Conservation (phyloP, 2,329 filamentous ascomycete genomes). For the Penicillium sp. region DNA sequence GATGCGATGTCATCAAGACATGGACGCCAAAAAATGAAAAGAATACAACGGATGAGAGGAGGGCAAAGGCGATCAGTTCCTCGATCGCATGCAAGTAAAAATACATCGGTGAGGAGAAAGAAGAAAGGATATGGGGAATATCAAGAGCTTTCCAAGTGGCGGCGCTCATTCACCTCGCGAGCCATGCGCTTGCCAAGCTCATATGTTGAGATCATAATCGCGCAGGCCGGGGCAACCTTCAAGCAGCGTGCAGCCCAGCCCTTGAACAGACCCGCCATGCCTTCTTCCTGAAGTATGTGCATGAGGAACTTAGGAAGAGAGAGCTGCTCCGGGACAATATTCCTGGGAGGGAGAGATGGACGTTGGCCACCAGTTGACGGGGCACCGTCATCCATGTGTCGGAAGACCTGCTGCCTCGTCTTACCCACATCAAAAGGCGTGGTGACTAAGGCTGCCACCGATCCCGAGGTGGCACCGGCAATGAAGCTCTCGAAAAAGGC, state of each 20-base stretch:
- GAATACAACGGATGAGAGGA: conserved; percentile 11
- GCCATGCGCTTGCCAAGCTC: conserved; percentile 93
- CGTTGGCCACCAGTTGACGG: conserved; percentile 17
- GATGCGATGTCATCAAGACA: conserved; percentile 26
- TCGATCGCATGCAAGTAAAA: conserved; percentile 21
- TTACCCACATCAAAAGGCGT: conserved; percentile 98
- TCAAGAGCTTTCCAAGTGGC: conserved; percentile 29
- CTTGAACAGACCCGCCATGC: conserved; percentile 76
- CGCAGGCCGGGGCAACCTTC: conserved; percentile 94
- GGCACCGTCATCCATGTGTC: conserved; percentile 54
- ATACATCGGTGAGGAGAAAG: conserved; percentile 11
- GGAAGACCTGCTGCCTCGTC: conserved; percentile 84
- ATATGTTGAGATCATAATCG: conserved; percentile 99
- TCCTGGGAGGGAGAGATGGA: conserved; percentile 3
- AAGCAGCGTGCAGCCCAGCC: conserved; percentile 90
- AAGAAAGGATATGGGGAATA: background rate
- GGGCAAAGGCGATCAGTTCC: conserved; percentile 11
- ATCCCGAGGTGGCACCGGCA: conserved; percentile 80
- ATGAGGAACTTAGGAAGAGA: conserved; percentile 81
- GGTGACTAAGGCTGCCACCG: conserved; percentile 82
- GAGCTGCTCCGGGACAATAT: conserved; percentile 65
- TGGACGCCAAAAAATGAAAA: conserved; percentile 20
- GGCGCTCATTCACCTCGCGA: conserved; percentile 67
- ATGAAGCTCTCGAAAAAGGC: conserved; percentile 89
- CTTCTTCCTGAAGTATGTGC: conserved; percentile 89